Evolutionary conservation across 2,329 filamentous ascomycete genomes (phyloP).

Genomic region (Leptosphaerulina australis): DNA sequence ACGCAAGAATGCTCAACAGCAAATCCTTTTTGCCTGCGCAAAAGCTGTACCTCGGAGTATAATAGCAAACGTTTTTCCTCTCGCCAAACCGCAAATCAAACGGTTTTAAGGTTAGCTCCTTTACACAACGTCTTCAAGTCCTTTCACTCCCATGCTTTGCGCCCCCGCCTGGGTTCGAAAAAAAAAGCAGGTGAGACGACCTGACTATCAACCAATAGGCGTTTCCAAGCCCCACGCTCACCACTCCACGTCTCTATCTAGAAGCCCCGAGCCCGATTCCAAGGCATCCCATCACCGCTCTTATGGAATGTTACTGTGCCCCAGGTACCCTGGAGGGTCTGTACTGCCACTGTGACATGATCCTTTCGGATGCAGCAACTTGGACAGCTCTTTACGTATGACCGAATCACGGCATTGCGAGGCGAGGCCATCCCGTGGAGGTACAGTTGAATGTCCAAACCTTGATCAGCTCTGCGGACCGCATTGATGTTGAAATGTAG

Average conservation of each 20-base stretch:
- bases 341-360: slow-evolving; percentile 38
- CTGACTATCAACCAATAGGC: slow-evolving; percentile 4
- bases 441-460: slow-evolving; percentile 6
- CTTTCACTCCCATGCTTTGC: slow-evolving; percentile 17
- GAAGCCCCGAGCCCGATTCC: slow-evolving; percentile 26
- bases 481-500: slow-evolving; percentile 14
- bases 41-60: slow-evolving; percentile 15
- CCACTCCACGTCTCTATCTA: slow-evolving; percentile 13
- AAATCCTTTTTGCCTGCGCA: slow-evolving; percentile 10
- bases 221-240: slow-evolving; percentile 11
- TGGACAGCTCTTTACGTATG: slow-evolving; percentile 22
- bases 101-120: slow-evolving; percentile 37
- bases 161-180: slow-evolving; percentile 21
- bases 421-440: slow-evolving; percentile 1
- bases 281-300: slow-evolving; percentile 36
- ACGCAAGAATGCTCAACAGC: slow-evolving; percentile 10
- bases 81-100: slow-evolving; percentile 21
- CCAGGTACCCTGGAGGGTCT: slow-evolving; percentile 23
- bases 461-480: slow-evolving; percentile 5
- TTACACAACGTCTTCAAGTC: slow-evolving; percentile 22
- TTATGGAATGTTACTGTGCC: slow-evolving; percentile 33
- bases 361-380: slow-evolving; percentile 35
- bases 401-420: slow-evolving; percentile 29
- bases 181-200: slow-evolving; percentile 38
- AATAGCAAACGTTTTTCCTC: slow-evolving; percentile 9